Base-by-base conservation (phyloP, 345 rosid genomes). In the Camelina sativa region DNA sequence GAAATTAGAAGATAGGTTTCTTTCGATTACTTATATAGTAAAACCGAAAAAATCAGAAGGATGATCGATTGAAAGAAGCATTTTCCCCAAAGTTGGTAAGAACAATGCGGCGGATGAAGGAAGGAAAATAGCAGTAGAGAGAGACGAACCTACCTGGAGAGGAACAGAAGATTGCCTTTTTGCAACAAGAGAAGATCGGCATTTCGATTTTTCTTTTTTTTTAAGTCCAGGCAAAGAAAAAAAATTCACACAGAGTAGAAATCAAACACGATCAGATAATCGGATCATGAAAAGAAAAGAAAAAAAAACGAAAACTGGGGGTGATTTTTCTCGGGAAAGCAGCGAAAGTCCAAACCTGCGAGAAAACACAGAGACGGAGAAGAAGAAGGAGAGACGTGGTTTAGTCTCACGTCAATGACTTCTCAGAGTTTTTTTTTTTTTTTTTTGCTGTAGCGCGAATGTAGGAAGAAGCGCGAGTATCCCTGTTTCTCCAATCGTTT, bases 61-160 rank as follows among this genome's bases (percentile, higher is more conserved):
- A 48, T 23, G 51, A 34, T 43, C 30, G 56, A 64, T 43, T 16
- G 56, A 55, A 1, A 37, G 11, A 15, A 72, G 23, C 70, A 62
- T 11, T 22, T 10, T 40, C 62, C 43, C 40, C 40, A 8, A 51
- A 62, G 4, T 61, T 30, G 8, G 13, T 37, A 20, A 53, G 2
- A 34, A 34, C 8, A 34, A 34, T 34, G 37, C 7, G 37, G 8
- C 8, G 30, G 34, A 22, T 44, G 63, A 9, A 34, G 16, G 16
- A 50, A 32, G 9, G 57, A 72, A 69, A 76, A 17, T 64, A 76
- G 80, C 75, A 5, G 70, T 8, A 69, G 75, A 69, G 80, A 76
- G 75, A 69, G 80, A 76, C 80, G 80, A 76, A 76, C 80, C 80
- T 76, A 76, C 80, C 80, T 76, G 80, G 75, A 69, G 80, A 76